phyloP scores from a whole-genome alignment of 495 filamentous ascomycete species.

The Aspergillus leporis region DNA sequence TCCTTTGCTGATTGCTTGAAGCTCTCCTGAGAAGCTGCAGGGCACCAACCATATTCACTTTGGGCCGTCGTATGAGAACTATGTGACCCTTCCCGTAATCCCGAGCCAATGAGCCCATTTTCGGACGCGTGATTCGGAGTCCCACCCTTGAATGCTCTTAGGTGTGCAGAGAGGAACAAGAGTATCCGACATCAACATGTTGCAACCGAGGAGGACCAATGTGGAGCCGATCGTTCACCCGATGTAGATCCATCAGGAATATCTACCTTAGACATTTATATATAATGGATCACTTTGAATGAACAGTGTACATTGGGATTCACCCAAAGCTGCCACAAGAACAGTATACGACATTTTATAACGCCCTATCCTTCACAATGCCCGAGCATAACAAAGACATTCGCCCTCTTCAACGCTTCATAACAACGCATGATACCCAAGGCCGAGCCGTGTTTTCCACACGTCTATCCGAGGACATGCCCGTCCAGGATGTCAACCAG shows the following conservation, averaged over 20 bases:
- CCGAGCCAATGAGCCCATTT: slow-evolving; percentile 22
- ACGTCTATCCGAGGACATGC: slow-evolving; percentile 24
- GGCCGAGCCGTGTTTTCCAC: slow-evolving; percentile 37
- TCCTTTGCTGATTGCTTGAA: slow-evolving; percentile 20
- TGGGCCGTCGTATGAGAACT: slow-evolving; percentile 49
- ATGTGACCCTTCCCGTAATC: slow-evolving; percentile 57
- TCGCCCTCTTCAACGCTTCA: slow-evolving; percentile 39
- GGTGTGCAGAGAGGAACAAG: slow-evolving; percentile 8
- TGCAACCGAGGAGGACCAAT: background rate
- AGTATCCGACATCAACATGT: background rate
- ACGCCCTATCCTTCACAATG: slow-evolving; percentile 13
- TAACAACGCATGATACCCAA: slow-evolving; percentile 36
- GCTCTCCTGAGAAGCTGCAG: slow-evolving; percentile 46
- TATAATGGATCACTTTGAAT: slow-evolving; percentile 3
- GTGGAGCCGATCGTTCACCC: background rate
- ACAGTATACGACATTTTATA: too few relatives aligned
- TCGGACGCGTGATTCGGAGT: slow-evolving; percentile 7
- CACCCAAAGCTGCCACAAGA: too few relatives aligned
- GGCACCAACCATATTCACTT: slow-evolving; percentile 59
- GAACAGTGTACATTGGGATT: slow-evolving; percentile 22
- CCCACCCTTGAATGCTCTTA: background rate
- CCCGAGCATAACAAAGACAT: slow-evolving; percentile 27
- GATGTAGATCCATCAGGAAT: background rate
- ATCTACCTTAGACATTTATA: background rate
- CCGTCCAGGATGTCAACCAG: slow-evolving; percentile 26